These are phyloP conservation scores for Chernovozyma aurita DNA, from an alignment of 1,139 yeast species.

Conservation along the genomic window DNA sequence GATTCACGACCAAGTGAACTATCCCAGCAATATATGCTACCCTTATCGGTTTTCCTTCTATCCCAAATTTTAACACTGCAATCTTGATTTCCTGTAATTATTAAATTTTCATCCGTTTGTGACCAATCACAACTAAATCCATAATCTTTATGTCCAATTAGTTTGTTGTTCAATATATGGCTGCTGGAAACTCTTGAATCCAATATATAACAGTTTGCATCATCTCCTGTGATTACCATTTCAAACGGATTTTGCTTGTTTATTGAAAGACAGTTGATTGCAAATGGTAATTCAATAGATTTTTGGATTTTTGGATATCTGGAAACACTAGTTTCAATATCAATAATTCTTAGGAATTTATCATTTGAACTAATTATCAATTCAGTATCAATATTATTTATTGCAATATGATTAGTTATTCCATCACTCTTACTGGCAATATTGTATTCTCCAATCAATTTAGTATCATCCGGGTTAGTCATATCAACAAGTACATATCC, in stretches of 20 bases:
- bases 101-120: constrained; percentile 31
- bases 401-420: constrained; percentile 50
- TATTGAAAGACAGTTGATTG: constrained; percentile 48
- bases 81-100: constrained; percentile 61
- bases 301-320: constrained; percentile 12
- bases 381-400: constrained; percentile 23
- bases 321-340: constrained; percentile 17
- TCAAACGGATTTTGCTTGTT: constrained; percentile 32
- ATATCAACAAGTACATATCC: constrained; percentile 39
- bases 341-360: constrained; percentile 36
- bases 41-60: constrained; percentile 24
- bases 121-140: constrained; percentile 65
- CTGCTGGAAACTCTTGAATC: constrained; percentile 33
- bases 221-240: constrained; percentile 50
- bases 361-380: constrained; percentile 48
- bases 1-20: constrained; percentile 30
- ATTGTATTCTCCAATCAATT: constrained; percentile 29
- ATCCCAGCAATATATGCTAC: constrained; percentile 28
- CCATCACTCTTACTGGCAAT: constrained; percentile 46
- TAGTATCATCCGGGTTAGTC: constrained; percentile 20
- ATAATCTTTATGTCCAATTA: constrained; percentile 50
- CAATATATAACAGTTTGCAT: constrained; percentile 34
- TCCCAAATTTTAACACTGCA: constrained; percentile 56
- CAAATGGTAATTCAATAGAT: constrained; percentile 30
- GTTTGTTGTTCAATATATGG: constrained; percentile 11